Base-by-base conservation (phyloP, 257 asterid genomes). In the Craterostigma plantagineum region DNA sequence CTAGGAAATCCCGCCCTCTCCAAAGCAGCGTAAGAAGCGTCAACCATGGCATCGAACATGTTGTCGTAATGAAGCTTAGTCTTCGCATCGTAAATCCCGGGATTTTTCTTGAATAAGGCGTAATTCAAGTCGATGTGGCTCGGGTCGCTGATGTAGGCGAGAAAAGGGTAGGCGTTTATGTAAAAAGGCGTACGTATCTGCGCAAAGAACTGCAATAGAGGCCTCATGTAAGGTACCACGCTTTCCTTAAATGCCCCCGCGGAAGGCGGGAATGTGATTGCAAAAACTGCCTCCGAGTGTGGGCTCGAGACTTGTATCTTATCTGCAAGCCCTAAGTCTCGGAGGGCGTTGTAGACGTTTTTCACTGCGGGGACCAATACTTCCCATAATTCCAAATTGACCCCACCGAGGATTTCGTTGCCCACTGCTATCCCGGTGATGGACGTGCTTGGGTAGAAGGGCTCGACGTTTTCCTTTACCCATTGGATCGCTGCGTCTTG, bases 401-500 rank as follows among this genome's bases (percentile, higher is more conserved):
- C 35, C 0, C 79, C 62, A 0, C 87, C 92, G 1, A 79, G 71
- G 18, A 79, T 49, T 62, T 79, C 83, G n/a, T 79, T 79, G 2
- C 87, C 92, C 10, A 79, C 83, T 0, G 92, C 92, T 0, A 79
- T 72, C 4, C 92, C 92, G 3, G 15, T 40, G 38, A 79, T 75
- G 35, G 7, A 42, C 0, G 92, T 79, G 11, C 65, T 71, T 0
- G 87, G 92, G 14, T 64, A 45, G 42, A 56, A 72, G 1, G 81
- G 73, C 53, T 69, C 61, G 10, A 79, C 87, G 35, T 72, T 63
- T 45, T 65, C 58, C 48, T 67, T 79, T 38, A 79, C 59, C 92
- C 83, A 79, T 18, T 60, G 71, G 7, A 75, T 44, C 2, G 87
- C 87, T 9, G 60, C 56, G 43, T 64, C 81, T 4, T 60, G 60